These are phyloP conservation scores for Hanseniaspora sp. DNA, from an alignment of 1,139 yeast species.

Conservation along the genomic window DNA sequence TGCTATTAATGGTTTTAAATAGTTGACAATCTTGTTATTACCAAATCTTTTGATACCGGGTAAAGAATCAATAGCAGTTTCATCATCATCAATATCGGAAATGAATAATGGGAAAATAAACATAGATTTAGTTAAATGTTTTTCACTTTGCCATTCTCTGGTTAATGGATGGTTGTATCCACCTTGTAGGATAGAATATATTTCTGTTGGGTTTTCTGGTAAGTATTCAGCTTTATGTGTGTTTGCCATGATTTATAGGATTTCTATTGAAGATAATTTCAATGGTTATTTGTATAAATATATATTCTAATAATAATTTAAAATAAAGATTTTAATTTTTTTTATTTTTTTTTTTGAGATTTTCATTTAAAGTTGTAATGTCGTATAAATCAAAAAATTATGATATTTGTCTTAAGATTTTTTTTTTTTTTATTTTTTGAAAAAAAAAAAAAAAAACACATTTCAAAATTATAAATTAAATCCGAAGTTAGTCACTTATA, in stretches of 20 bases:
- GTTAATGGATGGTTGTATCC: constrained; percentile 87
- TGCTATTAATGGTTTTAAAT: constrained; percentile 53
- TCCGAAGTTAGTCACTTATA: too few relatives aligned
- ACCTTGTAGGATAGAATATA: constrained; percentile 78
- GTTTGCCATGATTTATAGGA: not conserved
- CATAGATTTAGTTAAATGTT: constrained; percentile 76
- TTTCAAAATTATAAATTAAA: too few relatives aligned
- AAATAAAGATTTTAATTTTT: too few relatives aligned
- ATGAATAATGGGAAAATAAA: constrained; percentile 87
- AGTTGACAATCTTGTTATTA: constrained; percentile 63
- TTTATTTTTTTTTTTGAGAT: too few relatives aligned
- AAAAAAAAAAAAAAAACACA: too few relatives aligned
- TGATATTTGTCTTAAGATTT: too few relatives aligned
- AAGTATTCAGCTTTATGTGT: constrained; percentile 58
- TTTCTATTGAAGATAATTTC: too few relatives aligned
- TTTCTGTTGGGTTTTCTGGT: constrained; percentile 45
- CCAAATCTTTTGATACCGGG: constrained; percentile 89
- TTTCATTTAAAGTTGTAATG: too few relatives aligned
- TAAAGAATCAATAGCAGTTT: constrained; percentile 55
- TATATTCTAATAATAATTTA: too few relatives aligned
- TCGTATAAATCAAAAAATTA: too few relatives aligned
- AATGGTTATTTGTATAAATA: too few relatives aligned
- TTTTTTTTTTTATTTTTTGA: too few relatives aligned
- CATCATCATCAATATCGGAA: constrained; percentile 74
- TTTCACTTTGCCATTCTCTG: constrained; percentile 82